Base-by-base conservation (phyloP, 495 filamentous ascomycete genomes). In the Apiosordaria backusii region DNA sequence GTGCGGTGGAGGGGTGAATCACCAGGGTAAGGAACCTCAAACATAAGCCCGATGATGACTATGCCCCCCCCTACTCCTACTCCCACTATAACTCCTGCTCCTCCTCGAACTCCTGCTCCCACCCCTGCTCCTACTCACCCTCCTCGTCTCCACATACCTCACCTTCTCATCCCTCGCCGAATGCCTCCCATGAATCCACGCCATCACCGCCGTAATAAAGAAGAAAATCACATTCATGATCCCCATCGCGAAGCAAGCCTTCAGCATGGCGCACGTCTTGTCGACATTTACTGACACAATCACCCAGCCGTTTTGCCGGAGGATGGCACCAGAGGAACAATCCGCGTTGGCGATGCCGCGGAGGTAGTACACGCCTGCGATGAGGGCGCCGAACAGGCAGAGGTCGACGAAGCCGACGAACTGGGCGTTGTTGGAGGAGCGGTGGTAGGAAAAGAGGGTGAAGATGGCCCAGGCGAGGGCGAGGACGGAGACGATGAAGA, bases 151-250 rank as follows among this genome's bases (percentile, higher is more conserved):
- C 0, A 62, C 57, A 15, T 65, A 53, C 50, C 66, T 67, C 4
- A 61, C 59, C 54, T 23, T 67, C 62, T 72, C 68, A 27, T 50
- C 57, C 23, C 52, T 63, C 4, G 63, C 66, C 10, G 61, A 64
- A 7, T 61, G 72, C 15, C 77, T 78, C 23, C 81, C 79, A 63
- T 90, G 84, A 61, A 90, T 76, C 52, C 87, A 79, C 4, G 90
- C 87, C 21, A 90, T 69, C 10, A 89, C 72, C 26, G 80, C 81
- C 0, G 92, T 94, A 72, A 91, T 78, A 72, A 89, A 86, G 76
- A 97, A 97, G 77, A 94, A 91, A 29, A 96, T 78, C 61, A 79
- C 79, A 71, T 95, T 92, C 87, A 97, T 94, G 71, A 97, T 97
- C 1, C 86, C 93, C 65, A 97, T 84, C 2, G 91, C 93, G 68